These are phyloP conservation scores for Drechmeria coniospora DNA, from an alignment of 2,329 filamentous ascomycete species.

Conservation along the genomic window DNA sequence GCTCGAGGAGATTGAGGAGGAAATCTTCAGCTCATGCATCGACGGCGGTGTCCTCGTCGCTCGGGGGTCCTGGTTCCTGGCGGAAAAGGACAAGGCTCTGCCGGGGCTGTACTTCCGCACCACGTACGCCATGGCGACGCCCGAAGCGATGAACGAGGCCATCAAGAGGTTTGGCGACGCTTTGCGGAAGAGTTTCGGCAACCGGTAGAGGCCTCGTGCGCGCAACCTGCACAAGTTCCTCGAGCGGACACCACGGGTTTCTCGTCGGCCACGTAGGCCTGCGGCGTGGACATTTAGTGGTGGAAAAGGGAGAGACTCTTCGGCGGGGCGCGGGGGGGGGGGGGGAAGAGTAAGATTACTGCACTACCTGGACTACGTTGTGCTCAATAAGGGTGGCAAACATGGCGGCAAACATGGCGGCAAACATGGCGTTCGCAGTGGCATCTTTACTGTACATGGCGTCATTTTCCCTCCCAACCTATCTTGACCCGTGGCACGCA, in stretches of 20 bases:
- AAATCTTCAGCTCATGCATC: constrained; percentile 68
- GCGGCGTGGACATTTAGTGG: no score
- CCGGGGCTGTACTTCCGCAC: constrained; percentile 71
- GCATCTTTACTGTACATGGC: neutral
- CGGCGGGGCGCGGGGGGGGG: no score
- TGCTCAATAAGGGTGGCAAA: neutral
- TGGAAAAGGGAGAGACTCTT: no score
- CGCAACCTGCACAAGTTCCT: neutral
- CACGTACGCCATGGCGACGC: constrained; percentile 71
- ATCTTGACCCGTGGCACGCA: neutral
- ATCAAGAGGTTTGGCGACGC: constrained; percentile 64
- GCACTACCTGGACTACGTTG: no score
- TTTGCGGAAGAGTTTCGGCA: constrained; percentile 41
- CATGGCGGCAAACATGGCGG: no score
- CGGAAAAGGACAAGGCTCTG: constrained; percentile 46
- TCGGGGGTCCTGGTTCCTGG: constrained; percentile 81
- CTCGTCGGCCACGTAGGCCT: neutral
- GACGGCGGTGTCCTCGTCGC: constrained; percentile 66
- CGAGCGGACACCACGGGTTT: neutral
- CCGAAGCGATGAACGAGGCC: constrained; percentile 54
- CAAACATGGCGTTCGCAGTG: neutral
- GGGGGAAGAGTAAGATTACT: no score
- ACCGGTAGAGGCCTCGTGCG: constrained; percentile 10
- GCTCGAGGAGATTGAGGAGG: constrained; percentile 61
- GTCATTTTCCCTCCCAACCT: no score